These are phyloP conservation scores for Mitragyna speciosa DNA, from an alignment of 257 asterid species.

Conservation along the genomic window DNA sequence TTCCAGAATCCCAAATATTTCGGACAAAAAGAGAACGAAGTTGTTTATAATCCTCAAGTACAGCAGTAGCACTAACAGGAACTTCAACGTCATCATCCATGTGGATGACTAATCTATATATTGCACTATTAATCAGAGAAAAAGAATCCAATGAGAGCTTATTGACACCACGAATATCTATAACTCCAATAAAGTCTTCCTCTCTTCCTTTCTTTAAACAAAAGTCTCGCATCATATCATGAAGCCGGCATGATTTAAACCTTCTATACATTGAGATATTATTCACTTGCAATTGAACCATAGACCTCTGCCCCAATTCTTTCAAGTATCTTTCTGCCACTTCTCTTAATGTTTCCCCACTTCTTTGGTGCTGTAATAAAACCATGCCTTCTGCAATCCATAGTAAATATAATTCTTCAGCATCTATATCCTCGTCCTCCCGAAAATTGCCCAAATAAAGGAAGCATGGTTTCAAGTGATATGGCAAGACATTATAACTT, in stretches of 20 bases:
- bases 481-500: constrained; percentile 27
- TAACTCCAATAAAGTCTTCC: constrained; percentile 4
- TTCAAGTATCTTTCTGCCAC: constrained; percentile 29
- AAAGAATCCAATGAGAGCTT: not conserved
- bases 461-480: constrained; percentile 30
- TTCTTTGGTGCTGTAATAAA: not conserved
- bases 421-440: constrained; percentile 12
- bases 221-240: constrained; percentile 28
- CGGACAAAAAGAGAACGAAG: not conserved
- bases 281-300: constrained; percentile 19
- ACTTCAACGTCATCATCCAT: not conserved
- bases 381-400: constrained; percentile 13
- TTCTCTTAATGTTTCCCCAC: constrained; percentile 17
- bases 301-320: constrained; percentile 13
- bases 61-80: not conserved
- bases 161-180: not conserved
- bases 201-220: constrained; percentile 22
- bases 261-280: not conserved
- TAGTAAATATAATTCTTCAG: not conserved
- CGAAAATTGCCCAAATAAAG: constrained; percentile 15
- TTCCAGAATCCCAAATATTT: not conserved
- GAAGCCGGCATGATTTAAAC: constrained; percentile 16
- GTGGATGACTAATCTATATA: not conserved
- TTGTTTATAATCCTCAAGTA: not conserved
- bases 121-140: too few species aligned